Evolutionary conservation across 1,139 yeast species (phyloP), one percentile per base, ranked within the genome.

Genomic region (Wickerhamomyces sp.): DNA sequence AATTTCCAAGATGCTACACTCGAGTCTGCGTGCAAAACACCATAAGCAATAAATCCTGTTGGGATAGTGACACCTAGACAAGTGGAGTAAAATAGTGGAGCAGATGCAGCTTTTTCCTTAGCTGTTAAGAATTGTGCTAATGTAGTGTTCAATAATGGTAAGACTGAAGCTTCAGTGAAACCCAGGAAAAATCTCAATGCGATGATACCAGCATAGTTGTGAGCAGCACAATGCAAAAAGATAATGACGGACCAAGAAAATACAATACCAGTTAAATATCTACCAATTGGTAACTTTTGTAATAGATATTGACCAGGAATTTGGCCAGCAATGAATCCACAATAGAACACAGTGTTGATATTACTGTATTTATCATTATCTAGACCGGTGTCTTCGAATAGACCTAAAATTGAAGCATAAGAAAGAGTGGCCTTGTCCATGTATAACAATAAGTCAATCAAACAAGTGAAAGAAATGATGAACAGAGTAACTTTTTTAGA

Each of bases 361-460:
- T 64, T 64, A 44, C 64, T 65, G 46, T 65, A 69, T 37, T 60
- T 55, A 39, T 58, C 43, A 41, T 61, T 63, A 19, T 40, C 36
- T 6, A 72, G 42, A 2, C 63, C 63, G 3, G 71, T 65, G 36
- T 66, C 74, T 18, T 60, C 64, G 57, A 62, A 69, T 24, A 70
- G 54, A 1, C 68, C 74, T 33, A 69, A 58, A 20, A 70, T 60
- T 1, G 72, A 57, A 24, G 69, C 64, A 46, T 68, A 72, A 1
- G 72, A 64, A 34, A 69, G 49, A 3, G 74, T 63, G 4, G 73
- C 68, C 45, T 71, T 71, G 48, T 71, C 76, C 59, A 69, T 63
- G 48, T 67, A 70, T 47, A 69, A 54, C 14, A 68, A 44, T 40
- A 66, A 46, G 48, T 68, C 63, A 18, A 68, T 56, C n/a, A 61